Conservation (phyloP, 129 eudicot genomes). For the Ambrosia artemisiifolia region DNA sequence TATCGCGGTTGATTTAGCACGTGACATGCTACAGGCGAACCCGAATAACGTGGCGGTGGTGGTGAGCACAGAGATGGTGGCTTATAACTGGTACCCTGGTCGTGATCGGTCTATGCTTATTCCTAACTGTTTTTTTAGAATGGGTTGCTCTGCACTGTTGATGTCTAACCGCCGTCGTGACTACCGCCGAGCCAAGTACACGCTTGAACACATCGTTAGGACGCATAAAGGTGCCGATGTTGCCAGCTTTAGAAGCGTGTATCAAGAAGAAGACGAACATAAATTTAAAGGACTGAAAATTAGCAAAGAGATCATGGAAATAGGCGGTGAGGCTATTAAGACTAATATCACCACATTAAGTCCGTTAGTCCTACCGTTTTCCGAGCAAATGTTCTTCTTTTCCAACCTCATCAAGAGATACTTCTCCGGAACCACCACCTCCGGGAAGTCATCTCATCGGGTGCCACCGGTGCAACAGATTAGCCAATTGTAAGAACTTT, state of each 20-base stretch:
- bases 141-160: constrained; percentile 89
- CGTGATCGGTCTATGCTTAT: constrained; percentile 75
- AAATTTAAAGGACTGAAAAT: constrained; percentile 53
- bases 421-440: constrained; percentile 18
- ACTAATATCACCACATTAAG: constrained; percentile 86
- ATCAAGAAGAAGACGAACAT: constrained; percentile 75
- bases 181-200: constrained; percentile 62
- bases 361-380: constrained; percentile 80
- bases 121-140: constrained; percentile 83
- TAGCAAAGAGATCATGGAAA: constrained; percentile 61
- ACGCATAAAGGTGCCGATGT: constrained; percentile 81
- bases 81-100: constrained; percentile 85
- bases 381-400: constrained; percentile 77
- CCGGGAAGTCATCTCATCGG: neutral
- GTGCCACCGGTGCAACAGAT: neutral
- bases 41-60: constrained; percentile 78
- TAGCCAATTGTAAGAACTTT: neutral
- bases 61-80: constrained; percentile 91
- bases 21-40: constrained; percentile 80
- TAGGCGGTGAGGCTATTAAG: constrained; percentile 77
- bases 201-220: constrained; percentile 77
- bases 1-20: constrained; percentile 77
- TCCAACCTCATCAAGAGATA: constrained; percentile 42
- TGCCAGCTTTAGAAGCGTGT: constrained; percentile 63
- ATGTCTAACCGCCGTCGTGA: constrained; percentile 77